Conservation (phyloP, 805 yeast genomes). For the Hanseniaspora lindneri region DNA sequence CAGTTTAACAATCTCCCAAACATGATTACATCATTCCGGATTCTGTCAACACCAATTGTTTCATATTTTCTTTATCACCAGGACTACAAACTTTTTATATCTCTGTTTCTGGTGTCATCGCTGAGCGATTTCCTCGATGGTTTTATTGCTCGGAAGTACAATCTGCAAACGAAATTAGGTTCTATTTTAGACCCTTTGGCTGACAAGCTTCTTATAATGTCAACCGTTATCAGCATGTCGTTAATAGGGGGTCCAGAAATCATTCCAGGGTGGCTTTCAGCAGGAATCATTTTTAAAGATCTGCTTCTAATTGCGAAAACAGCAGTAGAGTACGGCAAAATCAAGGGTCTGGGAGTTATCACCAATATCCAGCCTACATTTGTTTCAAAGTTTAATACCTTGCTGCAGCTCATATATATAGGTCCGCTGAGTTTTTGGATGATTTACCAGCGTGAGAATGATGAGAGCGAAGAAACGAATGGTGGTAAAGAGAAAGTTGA, state of each 20-base stretch:
- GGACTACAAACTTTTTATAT: slow-evolving; percentile 52
- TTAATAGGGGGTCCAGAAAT: slow-evolving; percentile 36
- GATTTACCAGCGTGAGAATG: slow-evolving; percentile 13
- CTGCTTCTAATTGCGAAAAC: slow-evolving; percentile 60
- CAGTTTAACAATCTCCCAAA: slow-evolving; percentile 59
- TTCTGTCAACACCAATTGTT: slow-evolving; percentile 70
- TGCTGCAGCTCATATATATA: slow-evolving; percentile 80
- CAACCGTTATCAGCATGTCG: slow-evolving; percentile 67
- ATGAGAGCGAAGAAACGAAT: no score
- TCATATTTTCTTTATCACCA: slow-evolving; percentile 66
- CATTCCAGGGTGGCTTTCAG: slow-evolving; percentile 62
- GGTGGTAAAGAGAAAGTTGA: slow-evolving; percentile 17
- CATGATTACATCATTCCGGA: slow-evolving; percentile 64
- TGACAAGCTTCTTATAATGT: slow-evolving; percentile 80
- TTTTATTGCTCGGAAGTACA: slow-evolving; percentile 68
- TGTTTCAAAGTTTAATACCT: slow-evolving; percentile 81
- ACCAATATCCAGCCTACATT: slow-evolving; percentile 65
- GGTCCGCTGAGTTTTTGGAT: slow-evolving; percentile 34
- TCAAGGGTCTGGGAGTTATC: slow-evolving; percentile 29
- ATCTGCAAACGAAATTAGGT: slow-evolving; percentile 71
- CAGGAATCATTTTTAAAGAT: slow-evolving; percentile 74
- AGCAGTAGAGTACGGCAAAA: slow-evolving; percentile 25
- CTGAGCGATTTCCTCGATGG: slow-evolving; percentile 90
- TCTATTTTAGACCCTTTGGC: slow-evolving; percentile 92
- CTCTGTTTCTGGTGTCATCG: slow-evolving; percentile 72